Evolutionary conservation across 345 rosid genomes (phyloP).

Genomic region (Durio zibethinus): DNA sequence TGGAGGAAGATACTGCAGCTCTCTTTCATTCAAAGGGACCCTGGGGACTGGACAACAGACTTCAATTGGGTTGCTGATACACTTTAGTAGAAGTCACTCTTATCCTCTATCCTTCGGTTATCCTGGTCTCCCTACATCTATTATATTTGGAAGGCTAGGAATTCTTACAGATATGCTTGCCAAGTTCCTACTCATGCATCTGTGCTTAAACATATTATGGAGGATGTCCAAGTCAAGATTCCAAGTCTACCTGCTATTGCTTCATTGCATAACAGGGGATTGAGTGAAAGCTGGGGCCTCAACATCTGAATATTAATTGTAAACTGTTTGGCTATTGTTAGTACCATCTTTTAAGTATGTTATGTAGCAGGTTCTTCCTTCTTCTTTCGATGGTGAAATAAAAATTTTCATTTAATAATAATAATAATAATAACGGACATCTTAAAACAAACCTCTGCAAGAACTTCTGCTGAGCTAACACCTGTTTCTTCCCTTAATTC

Average conservation of each 20-base stretch:
- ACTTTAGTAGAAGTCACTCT: not conserved
- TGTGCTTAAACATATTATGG: not conserved
- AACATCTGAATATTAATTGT: not conserved
- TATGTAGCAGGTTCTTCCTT: not conserved
- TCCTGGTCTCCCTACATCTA: not conserved
- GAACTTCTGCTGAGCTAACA: slow-evolving; percentile 66
- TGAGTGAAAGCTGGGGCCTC: not conserved
- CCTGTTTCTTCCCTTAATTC: slow-evolving; percentile 95
- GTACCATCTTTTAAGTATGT: not conserved
- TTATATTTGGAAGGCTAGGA: not conserved
- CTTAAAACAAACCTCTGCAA: slow-evolving; percentile 65
- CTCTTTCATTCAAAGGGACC: too few relatives aligned
- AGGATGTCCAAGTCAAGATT: not conserved
- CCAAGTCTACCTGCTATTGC: not conserved
- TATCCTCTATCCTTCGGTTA: not conserved
- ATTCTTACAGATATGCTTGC: not conserved
- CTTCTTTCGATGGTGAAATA: not conserved
- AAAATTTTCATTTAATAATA: too few relatives aligned
- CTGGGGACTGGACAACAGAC: not conserved
- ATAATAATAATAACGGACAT: not conserved
- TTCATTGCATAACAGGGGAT: not conserved
- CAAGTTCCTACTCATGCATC: not conserved
- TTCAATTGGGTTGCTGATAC: not conserved
- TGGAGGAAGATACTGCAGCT: not conserved
- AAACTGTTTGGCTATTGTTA: not conserved